Evolutionary conservation across 179 eudicot genomes (phyloP).

Genomic region (Spinacia oleracea): DNA sequence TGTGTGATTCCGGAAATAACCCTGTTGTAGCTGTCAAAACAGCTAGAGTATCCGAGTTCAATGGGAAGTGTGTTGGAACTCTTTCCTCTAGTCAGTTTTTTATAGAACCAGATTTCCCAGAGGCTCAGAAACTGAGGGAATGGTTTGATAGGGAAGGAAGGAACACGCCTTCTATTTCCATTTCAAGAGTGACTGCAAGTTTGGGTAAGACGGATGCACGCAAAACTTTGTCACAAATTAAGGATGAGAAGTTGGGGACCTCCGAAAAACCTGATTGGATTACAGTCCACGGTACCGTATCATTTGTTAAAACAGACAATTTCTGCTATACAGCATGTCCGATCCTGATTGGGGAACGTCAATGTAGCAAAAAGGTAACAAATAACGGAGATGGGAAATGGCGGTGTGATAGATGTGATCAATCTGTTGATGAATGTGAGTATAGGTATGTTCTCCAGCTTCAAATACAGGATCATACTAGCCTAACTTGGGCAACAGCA

Average conservation of each 20-base stretch:
- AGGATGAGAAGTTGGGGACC: slow-evolving; percentile 89
- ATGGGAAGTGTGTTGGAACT: slow-evolving; percentile 80
- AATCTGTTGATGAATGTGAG: slow-evolving; percentile 73
- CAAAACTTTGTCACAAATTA: slow-evolving; percentile 77
- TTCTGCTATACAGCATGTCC: slow-evolving; percentile 93
- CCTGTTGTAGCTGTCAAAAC: slow-evolving; percentile 86
- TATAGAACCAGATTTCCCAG: slow-evolving; percentile 87
- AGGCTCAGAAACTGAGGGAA: slow-evolving; percentile 56
- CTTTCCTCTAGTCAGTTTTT: slow-evolving; percentile 58
- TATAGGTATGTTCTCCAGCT: slow-evolving; percentile 83
- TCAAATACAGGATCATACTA: slow-evolving; percentile 87
- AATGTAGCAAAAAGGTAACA: slow-evolving; percentile 80
- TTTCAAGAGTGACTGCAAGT: slow-evolving; percentile 54
- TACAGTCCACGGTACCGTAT: slow-evolving; percentile 60
- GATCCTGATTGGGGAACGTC: slow-evolving; percentile 58
- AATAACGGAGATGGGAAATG: slow-evolving; percentile 92
- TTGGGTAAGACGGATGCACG: slow-evolving; percentile 54
- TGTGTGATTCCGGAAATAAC: slow-evolving; percentile 71
- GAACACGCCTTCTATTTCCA: slow-evolving; percentile 49
- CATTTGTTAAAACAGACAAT: slow-evolving; percentile 66
- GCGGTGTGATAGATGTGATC: slow-evolving; percentile 85
- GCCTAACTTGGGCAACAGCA: slow-evolving; percentile 76
- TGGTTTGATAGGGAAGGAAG: slow-evolving; percentile 83
- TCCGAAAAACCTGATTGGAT: slow-evolving; percentile 94
- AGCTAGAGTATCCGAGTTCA: slow-evolving; percentile 68